These are phyloP conservation scores for Colletotrichum melonis DNA, from an alignment of 2,329 filamentous ascomycete genomes.

Conservation along the genomic window DNA sequence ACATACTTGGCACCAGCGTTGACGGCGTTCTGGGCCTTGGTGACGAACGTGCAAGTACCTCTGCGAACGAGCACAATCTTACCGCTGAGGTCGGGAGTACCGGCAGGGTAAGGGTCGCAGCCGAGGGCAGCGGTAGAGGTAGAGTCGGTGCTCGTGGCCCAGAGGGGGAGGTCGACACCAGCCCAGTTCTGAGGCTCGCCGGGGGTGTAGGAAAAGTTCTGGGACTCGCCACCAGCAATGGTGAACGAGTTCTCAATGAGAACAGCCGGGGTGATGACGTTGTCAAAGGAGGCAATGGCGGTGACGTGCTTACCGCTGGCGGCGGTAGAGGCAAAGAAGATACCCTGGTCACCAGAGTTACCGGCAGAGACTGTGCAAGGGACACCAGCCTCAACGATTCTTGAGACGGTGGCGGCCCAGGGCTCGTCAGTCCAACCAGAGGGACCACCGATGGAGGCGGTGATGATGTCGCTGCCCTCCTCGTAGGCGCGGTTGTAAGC, in stretches of 20 bases:
- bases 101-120: conserved; percentile 62
- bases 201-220: conserved; percentile 56
- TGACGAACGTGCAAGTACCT: conserved; percentile 66
- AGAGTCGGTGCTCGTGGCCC: conserved; percentile 59
- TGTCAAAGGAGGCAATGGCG: conserved; percentile 63
- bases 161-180: conserved; percentile 60
- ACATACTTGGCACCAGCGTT: conserved; percentile 69
- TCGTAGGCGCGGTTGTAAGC: conserved; percentile 71
- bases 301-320: conserved; percentile 59
- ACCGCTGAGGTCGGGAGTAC: conserved; percentile 66
- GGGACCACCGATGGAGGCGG: conserved; percentile 62
- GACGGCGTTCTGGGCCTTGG: conserved; percentile 65
- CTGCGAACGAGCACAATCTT: conserved; percentile 70
- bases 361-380: conserved; percentile 65
- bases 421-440: conserved; percentile 65
- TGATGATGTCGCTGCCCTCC: conserved; percentile 69
- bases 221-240: conserved; percentile 46
- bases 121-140: conserved; percentile 59
- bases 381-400: conserved; percentile 65
- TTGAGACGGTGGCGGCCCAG: conserved; percentile 60
- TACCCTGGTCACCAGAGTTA: conserved; percentile 57
- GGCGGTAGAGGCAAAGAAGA: conserved; percentile 62
- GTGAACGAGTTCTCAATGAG: conserved; percentile 55
- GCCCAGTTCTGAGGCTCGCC: conserved; percentile 56
- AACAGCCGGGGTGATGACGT: conserved; percentile 54